Evolutionary conservation across 148 eudicot species (phyloP).

Genomic region (Gaultheria prostrata): DNA sequence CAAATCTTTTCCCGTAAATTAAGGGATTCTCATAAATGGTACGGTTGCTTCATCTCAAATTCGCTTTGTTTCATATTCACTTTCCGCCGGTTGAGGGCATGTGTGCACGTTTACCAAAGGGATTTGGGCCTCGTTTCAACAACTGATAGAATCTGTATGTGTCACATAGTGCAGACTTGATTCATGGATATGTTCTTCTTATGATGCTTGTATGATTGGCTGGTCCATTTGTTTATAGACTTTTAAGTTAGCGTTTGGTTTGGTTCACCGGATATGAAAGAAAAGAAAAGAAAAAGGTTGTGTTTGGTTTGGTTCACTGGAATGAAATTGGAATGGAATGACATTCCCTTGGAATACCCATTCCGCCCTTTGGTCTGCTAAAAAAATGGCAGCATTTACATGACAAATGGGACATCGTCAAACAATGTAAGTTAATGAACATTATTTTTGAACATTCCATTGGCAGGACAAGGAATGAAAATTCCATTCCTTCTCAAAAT

Average conservation of each 20-base stretch:
- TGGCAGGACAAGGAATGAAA: neutral
- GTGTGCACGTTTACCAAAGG: neutral
- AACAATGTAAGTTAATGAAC: neutral
- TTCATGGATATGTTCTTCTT: constrained; percentile 6
- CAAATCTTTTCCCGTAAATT: neutral
- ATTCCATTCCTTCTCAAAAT: neutral
- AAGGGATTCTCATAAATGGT: neutral
- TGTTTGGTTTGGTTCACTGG: neutral
- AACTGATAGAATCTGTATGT: neutral
- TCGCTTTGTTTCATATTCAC: neutral
- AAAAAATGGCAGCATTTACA: neutral
- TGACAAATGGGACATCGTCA: neutral
- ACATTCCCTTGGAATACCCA: neutral
- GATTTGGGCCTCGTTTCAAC: neutral
- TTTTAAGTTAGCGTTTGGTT: neutral
- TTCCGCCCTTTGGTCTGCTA: neutral
- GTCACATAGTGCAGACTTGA: neutral
- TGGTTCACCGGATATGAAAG: neutral
- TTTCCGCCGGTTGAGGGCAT: neutral
- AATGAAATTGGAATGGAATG: neutral
- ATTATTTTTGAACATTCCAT: neutral
- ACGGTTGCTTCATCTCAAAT: neutral
- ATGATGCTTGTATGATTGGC: constrained; percentile 10
- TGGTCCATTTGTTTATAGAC: neutral
- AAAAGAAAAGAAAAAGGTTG: too few species aligned